phyloP scores from a whole-genome alignment of 1,284 basidiomycete species.

The Rhodotorula sp. region DNA sequence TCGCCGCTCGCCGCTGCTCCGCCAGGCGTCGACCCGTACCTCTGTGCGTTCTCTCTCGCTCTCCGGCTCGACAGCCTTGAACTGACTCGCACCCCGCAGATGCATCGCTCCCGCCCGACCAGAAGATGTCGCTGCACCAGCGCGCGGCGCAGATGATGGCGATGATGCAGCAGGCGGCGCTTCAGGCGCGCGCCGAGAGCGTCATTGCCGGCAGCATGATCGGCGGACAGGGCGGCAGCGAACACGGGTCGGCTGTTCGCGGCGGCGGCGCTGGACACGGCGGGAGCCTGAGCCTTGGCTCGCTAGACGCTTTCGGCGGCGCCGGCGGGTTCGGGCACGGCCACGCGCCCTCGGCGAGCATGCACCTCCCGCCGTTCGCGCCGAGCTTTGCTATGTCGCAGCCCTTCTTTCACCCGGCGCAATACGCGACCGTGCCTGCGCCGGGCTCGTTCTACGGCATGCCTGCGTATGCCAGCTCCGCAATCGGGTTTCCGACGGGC shows the following conservation, averaged over 20 bases:
- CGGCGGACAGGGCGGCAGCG: constrained; percentile 9
- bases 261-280: neutral
- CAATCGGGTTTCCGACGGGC: constrained; percentile 18
- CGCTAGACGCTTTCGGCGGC: constrained; percentile 13
- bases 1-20: constrained; percentile 37
- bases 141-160: constrained; percentile 41
- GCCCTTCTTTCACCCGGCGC: constrained; percentile 27
- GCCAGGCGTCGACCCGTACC: constrained; percentile 40
- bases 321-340: constrained; percentile 7
- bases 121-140: constrained; percentile 42
- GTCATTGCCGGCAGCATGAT: constrained; percentile 10
- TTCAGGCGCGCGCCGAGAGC: constrained; percentile 36
- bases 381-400: constrained; percentile 33
- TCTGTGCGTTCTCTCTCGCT: constrained; percentile 24
- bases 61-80: too few relatives aligned
- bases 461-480: constrained; percentile 24
- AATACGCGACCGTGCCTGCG: neutral
- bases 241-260: neutral
- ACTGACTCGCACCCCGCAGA: constrained; percentile 15
- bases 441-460: constrained; percentile 16
- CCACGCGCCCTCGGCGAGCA: constrained; percentile 6
- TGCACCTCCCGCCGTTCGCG: constrained; percentile 35
- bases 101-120: constrained; percentile 40
- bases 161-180: constrained; percentile 41
- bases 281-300: constrained; percentile 28